A percentile compares a stretch with the other conserved stretches of the same genome.
phyloP scores from a whole-genome alignment of 1,139 yeast species.

The Kodamaea suecica region DNA sequence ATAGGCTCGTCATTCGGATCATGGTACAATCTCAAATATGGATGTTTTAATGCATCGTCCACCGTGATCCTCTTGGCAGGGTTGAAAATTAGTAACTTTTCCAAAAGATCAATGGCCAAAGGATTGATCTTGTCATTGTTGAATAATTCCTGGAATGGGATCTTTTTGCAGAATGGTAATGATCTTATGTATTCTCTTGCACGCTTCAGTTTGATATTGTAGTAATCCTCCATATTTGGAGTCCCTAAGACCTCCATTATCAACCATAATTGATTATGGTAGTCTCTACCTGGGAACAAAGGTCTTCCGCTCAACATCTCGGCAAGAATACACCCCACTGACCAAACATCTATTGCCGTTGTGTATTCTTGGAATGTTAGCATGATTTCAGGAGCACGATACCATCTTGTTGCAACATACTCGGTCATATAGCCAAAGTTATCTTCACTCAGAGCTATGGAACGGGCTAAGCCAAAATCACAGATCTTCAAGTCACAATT shows the following conservation, averaged over 20 bases:
- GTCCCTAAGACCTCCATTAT: slow-evolving; percentile 90
- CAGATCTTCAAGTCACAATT: slow-evolving; percentile 93
- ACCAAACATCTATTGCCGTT: slow-evolving; percentile 95
- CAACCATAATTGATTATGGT: slow-evolving; percentile 81
- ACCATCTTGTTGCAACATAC: slow-evolving; percentile 97
- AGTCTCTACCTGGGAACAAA: slow-evolving; percentile 91
- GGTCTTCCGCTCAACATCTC: slow-evolving; percentile 89
- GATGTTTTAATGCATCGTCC: slow-evolving; percentile 77
- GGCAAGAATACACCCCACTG: slow-evolving; percentile 92
- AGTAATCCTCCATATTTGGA: slow-evolving; percentile 78
- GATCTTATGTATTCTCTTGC: slow-evolving; percentile 84
- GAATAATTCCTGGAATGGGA: slow-evolving; percentile 39
- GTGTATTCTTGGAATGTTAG: slow-evolving; percentile 89
- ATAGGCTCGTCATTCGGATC: slow-evolving; percentile 82
- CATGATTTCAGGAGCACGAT: slow-evolving; percentile 97
- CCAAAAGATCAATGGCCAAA: slow-evolving; percentile 71
- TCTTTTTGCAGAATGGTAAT: slow-evolving; percentile 61
- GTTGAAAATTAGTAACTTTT: slow-evolving; percentile 72
- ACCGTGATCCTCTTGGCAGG: slow-evolving; percentile 78
- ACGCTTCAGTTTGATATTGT: slow-evolving; percentile 73
- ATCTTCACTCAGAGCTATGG: slow-evolving; percentile 47
- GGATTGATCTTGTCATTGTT: slow-evolving; percentile 44
- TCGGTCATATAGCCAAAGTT: slow-evolving; percentile 84
- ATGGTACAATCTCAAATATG: slow-evolving; percentile 76
- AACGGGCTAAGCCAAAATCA: slow-evolving; percentile 90